A percentile compares a stretch with the other conserved stretches of the same genome.
Evolutionary conservation across 2,329 filamentous ascomycete genomes (phyloP).

Genomic region (Talaromyces albobiverticillius): DNA sequence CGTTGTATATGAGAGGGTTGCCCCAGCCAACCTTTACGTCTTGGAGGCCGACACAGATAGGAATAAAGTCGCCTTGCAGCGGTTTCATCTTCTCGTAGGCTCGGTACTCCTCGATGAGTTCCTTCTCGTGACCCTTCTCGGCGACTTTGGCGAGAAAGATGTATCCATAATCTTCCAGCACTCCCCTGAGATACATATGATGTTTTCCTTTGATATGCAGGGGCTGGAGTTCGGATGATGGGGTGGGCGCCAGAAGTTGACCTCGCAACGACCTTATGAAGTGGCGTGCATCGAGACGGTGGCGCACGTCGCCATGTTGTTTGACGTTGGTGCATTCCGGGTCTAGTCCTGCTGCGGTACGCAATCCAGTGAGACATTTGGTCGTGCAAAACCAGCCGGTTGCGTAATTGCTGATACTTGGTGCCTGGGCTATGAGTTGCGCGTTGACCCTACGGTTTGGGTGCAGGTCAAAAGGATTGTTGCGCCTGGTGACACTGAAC

Average conservation of each 20-base stretch:
- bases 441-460: too few relatives aligned
- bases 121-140: neutral
- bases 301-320: neutral
- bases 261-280: neutral
- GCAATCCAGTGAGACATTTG: neutral
- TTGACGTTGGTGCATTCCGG: neutral
- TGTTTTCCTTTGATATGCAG: neutral
- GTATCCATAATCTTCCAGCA: neutral
- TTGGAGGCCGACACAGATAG: neutral
- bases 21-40: neutral
- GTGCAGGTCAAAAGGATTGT: neutral
- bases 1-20: neutral
- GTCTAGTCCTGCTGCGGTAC: neutral
- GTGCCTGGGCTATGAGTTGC: too few relatives aligned
- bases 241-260: neutral
- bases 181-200: neutral
- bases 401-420: neutral
- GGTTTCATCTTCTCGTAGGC: neutral
- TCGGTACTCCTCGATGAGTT: neutral
- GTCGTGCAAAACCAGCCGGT: neutral
- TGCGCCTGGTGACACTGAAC: neutral
- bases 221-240: neutral
- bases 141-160: slow-evolving; percentile 1
- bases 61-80: neutral
- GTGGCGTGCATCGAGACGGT: neutral